A percentile compares a stretch with the other conserved stretches of the same genome.
These are phyloP conservation scores for Ormosia semicastrata DNA, from an alignment of 306 rosid species.

Conservation along the genomic window DNA sequence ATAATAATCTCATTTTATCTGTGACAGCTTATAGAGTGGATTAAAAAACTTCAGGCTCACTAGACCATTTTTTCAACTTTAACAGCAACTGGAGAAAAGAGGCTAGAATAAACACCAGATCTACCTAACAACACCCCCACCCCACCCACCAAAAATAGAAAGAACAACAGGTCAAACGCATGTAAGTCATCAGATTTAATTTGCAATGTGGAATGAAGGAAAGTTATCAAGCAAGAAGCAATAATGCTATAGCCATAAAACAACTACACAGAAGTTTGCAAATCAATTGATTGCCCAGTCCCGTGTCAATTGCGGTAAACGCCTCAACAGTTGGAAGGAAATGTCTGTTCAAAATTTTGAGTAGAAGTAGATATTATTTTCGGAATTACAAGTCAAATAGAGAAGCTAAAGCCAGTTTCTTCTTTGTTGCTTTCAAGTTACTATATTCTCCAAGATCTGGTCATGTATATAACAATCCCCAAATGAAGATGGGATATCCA, in stretches of 20 bases:
- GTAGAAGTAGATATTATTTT: neutral
- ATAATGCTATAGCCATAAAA: neutral
- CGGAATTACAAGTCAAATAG: neutral
- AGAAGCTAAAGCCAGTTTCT: constrained; percentile 23
- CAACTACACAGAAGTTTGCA: neutral
- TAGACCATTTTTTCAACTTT: neutral
- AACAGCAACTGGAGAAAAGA: neutral
- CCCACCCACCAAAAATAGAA: neutral
- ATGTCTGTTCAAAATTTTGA: neutral
- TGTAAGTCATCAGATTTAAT: neutral
- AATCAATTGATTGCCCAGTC: neutral
- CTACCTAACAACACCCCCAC: neutral
- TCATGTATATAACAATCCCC: neutral
- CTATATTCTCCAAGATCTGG: neutral
- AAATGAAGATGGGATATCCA: neutral
- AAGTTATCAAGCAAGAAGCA: neutral
- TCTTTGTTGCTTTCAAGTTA: constrained; percentile 12
- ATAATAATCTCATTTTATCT: neutral
- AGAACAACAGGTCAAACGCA: neutral
- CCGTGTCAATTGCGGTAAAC: neutral
- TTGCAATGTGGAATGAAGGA: neutral
- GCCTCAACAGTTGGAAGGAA: neutral
- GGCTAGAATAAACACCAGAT: neutral
- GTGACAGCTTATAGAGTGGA: neutral
- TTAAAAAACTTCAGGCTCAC: neutral